Evolutionary conservation across 1,139 yeast species (phyloP).

Genomic region (Eremothecium coryli): DNA sequence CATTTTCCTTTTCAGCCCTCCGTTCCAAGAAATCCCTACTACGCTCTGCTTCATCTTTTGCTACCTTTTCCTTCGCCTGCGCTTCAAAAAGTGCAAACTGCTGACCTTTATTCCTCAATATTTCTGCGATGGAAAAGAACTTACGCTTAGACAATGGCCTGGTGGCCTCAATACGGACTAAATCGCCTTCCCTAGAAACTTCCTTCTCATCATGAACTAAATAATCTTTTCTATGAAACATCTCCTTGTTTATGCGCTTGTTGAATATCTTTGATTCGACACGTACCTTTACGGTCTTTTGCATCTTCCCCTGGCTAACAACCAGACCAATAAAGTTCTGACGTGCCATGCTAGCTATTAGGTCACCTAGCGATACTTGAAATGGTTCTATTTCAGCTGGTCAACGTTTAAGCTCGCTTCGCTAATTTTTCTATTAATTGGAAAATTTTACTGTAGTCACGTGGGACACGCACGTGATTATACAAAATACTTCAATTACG

Average conservation of each 20-base stretch:
- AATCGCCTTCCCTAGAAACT: conserved; percentile 88
- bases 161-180: conserved; percentile 85
- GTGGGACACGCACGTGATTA: too few species aligned
- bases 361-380: too few species aligned
- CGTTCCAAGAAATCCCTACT: conserved; percentile 41
- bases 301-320: conserved; percentile 91
- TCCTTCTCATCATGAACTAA: conserved; percentile 91
- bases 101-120: conserved; percentile 81
- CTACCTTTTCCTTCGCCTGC: conserved; percentile 60
- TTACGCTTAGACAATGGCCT: conserved; percentile 79
- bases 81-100: conserved; percentile 75
- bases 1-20: conserved; percentile 35
- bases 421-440: too few species aligned
- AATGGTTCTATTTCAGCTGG: too few species aligned
- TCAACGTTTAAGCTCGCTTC: too few species aligned
- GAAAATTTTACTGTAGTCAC: too few species aligned
- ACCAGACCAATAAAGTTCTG: conserved; percentile 90
- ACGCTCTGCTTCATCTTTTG: conserved; percentile 49
- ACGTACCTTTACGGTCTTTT: conserved; percentile 88
- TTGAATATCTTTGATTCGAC: conserved; percentile 67
- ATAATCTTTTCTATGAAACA: conserved; percentile 71
- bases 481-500: too few species aligned
- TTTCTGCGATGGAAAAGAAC: conserved; percentile 89
- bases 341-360: conserved; percentile 63
- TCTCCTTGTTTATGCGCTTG: conserved; percentile 63